phyloP scores from a whole-genome alignment of 2,329 filamentous ascomycete species.

The Alternaria sp. region DNA sequence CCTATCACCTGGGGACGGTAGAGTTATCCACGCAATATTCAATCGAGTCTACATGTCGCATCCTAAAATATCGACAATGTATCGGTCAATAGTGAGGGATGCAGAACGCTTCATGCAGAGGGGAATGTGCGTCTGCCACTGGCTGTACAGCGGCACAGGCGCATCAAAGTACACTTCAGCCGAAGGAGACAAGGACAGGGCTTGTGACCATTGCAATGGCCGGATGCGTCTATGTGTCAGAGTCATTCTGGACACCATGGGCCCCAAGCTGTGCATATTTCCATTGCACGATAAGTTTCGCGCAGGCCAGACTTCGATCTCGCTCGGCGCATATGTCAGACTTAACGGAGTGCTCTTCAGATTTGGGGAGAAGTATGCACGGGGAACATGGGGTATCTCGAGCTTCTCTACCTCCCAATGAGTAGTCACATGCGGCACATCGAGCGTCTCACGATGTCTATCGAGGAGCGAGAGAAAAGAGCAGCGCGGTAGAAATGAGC shows the following conservation, averaged over 20 bases:
- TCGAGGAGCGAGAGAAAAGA: not conserved
- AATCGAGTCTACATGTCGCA: not conserved
- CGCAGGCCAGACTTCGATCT: not conserved
- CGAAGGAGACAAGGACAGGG: not conserved
- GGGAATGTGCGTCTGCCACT: not conserved
- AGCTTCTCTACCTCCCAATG: not conserved
- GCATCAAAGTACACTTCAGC: not conserved
- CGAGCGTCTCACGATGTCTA: not conserved
- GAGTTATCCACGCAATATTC: not conserved
- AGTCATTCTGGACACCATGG: not conserved
- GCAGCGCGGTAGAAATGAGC: not conserved
- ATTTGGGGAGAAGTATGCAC: not conserved
- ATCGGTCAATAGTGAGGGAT: not conserved
- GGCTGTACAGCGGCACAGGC: fast-evolving
- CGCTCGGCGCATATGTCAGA: not conserved
- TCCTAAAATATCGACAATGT: not conserved
- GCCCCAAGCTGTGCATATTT: not conserved
- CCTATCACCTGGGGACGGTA: not conserved
- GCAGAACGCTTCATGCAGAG: not conserved
- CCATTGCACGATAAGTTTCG: not conserved
- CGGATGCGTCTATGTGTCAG: not conserved
- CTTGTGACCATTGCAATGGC: not conserved
- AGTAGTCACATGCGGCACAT: not conserved
- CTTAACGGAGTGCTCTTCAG: not conserved
- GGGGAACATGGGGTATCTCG: not conserved